phyloP scores from a whole-genome alignment of 108 stramenopile genomes.

The Skeletonema grethae region DNA sequence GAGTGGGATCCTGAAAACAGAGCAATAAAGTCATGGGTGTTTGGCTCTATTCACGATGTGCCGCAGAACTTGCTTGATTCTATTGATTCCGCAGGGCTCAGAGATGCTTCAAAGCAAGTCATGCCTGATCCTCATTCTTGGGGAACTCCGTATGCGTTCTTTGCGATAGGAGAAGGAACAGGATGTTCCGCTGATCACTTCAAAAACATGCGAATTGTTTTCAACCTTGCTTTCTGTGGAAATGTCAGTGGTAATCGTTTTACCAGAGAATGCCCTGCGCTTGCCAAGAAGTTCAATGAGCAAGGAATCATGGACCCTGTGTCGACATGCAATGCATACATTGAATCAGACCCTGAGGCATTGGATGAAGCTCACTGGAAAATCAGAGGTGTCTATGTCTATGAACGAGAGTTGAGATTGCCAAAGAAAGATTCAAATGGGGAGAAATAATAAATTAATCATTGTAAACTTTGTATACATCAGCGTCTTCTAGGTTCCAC shows the following conservation, averaged over 20 bases:
- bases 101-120: constrained; percentile 46
- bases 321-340: constrained; percentile 70
- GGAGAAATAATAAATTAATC: background rate
- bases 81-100: constrained; percentile 61
- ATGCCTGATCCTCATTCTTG: constrained; percentile 83
- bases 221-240: constrained; percentile 91
- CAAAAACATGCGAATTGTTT: constrained; percentile 84
- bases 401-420: constrained; percentile 70
- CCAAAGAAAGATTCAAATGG: constrained; percentile 2
- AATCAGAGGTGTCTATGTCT: constrained; percentile 86
- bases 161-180: constrained; percentile 79
- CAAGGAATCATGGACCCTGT: constrained; percentile 38
- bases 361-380: constrained; percentile 88
- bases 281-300: constrained; percentile 61
- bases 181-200: constrained; percentile 80
- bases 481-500: too few relatives aligned
- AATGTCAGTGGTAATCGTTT: constrained; percentile 85
- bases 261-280: constrained; percentile 73
- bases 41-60: constrained; percentile 64
- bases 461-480: background rate
- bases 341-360: constrained; percentile 76
- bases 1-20: constrained; percentile 89
- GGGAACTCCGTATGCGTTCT: constrained; percentile 87
- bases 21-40: constrained; percentile 89
- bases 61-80: constrained; percentile 71